Conservation (phyloP, 345 rosid genomes). For the Aethionema arabicum region DNA sequence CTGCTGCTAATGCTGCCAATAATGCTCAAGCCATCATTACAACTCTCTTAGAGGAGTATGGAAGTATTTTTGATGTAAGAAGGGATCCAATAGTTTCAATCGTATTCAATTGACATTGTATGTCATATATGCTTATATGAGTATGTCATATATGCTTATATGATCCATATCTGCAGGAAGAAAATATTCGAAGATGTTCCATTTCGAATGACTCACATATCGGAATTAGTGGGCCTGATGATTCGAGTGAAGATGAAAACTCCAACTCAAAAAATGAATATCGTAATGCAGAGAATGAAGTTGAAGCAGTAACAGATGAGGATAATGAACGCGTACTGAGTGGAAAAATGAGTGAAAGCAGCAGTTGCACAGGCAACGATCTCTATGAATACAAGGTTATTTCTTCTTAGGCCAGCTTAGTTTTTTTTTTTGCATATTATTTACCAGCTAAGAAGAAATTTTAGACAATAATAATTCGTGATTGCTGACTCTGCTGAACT, state of each 20-base stretch:
- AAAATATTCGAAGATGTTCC: slow-evolving; percentile 89
- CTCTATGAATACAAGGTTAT: slow-evolving; percentile 88
- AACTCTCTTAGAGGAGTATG: slow-evolving; percentile 85
- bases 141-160: slow-evolving; percentile 19
- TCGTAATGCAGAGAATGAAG: slow-evolving; percentile 91
- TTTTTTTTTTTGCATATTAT: slow-evolving; percentile 16
- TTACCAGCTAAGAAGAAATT: slow-evolving; percentile 5
- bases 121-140: slow-evolving; percentile 21
- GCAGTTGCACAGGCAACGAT: slow-evolving; percentile 80
- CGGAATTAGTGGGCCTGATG: slow-evolving; percentile 88
- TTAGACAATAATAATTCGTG: background rate
- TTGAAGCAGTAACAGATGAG: slow-evolving; percentile 74
- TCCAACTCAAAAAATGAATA: slow-evolving; percentile 63
- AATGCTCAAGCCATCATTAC: slow-evolving; percentile 89
- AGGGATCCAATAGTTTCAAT: slow-evolving; percentile 20
- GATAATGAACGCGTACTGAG: slow-evolving; percentile 70
- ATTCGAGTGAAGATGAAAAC: slow-evolving; percentile 89
- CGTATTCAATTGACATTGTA: background rate
- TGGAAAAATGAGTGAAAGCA: slow-evolving; percentile 94
- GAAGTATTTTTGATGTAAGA: slow-evolving; percentile 87
- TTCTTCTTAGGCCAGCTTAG: slow-evolving; percentile 26
- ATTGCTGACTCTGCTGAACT: slow-evolving; percentile 16
- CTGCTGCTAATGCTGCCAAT: slow-evolving; percentile 99
- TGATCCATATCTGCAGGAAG: slow-evolving; percentile 65
- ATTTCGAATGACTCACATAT: slow-evolving; percentile 86